Conservation (phyloP, 768 basidiomycete species). For the Scleroderma citrinum region DNA sequence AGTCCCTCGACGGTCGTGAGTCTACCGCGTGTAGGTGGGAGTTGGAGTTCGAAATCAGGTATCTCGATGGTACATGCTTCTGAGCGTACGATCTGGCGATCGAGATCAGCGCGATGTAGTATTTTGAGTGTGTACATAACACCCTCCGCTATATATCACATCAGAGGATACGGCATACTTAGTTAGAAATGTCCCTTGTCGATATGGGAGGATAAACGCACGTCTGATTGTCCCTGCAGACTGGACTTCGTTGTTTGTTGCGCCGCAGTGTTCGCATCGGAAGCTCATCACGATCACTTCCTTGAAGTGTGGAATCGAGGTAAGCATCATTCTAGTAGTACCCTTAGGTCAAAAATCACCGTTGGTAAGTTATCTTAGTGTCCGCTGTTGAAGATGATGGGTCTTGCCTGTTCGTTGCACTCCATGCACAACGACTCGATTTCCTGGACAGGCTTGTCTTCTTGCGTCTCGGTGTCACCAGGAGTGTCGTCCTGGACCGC, state of each 20-base stretch:
- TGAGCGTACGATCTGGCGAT: constrained; percentile 92
- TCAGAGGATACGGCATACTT: constrained; percentile 2
- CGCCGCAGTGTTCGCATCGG: constrained; percentile 89
- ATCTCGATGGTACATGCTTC: constrained; percentile 73
- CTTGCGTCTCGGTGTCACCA: constrained; percentile 33
- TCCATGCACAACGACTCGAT: constrained; percentile 93
- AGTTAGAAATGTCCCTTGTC: background rate
- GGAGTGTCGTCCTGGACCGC: constrained; percentile 21
- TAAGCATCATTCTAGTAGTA: constrained; percentile 79
- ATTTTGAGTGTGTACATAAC: constrained; percentile 76
- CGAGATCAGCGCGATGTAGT: constrained; percentile 66
- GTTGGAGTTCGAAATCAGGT: constrained; percentile 85
- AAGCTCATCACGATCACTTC: constrained; percentile 97
- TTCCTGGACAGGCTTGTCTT: constrained; percentile 59
- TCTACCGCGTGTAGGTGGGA: constrained; percentile 85
- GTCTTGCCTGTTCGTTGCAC: constrained; percentile 83
- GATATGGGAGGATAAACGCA: constrained; percentile 31
- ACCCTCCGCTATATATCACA: constrained; percentile 60
- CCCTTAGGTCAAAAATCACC: constrained; percentile 55
- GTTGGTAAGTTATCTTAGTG: background rate
- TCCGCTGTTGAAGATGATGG: background rate
- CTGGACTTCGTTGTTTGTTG: constrained; percentile 89
- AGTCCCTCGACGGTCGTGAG: constrained; percentile 97
- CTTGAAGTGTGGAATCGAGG: constrained; percentile 90
- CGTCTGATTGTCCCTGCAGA: constrained; percentile 83